A percentile compares a stretch with the other conserved stretches of the same genome.
phyloP scores from a whole-genome alignment of 345 rosid species.

The Moricandia moricandioides region DNA sequence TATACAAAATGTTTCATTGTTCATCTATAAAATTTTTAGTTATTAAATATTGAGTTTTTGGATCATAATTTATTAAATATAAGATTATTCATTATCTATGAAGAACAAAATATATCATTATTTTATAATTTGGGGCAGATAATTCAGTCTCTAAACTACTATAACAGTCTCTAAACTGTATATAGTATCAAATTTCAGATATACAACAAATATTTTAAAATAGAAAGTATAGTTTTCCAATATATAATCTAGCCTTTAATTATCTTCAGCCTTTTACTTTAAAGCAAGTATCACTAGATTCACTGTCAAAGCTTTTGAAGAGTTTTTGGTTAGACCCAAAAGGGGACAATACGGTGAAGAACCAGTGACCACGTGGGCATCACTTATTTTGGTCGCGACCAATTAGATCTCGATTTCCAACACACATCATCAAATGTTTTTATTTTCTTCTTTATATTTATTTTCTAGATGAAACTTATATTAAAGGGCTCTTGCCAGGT shows the following conservation, averaged over 20 bases:
- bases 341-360: conserved; percentile 6
- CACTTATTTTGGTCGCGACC: conserved; percentile 8
- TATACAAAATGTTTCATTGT: neutral
- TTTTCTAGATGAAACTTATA: neutral
- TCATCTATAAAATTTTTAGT: neutral
- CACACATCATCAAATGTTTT: neutral
- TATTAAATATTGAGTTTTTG: neutral
- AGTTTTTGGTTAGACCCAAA: neutral
- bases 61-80: neutral
- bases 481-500: conserved; percentile 2
- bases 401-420: conserved; percentile 21
- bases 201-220: neutral
- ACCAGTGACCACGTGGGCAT: conserved; percentile 26
- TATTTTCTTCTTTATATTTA: neutral
- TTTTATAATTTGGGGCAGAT: neutral
- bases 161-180: neutral
- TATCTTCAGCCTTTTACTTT: neutral
- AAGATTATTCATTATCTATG: neutral
- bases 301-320: neutral
- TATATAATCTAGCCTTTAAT: neutral
- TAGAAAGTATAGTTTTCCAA: neutral
- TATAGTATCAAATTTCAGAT: neutral
- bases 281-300: conserved; percentile 2
- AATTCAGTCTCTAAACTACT: neutral
- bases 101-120: neutral